Evolutionary conservation across 2,329 filamentous ascomycete species (phyloP).

Genomic region (Cladophialophora chaetospira): DNA sequence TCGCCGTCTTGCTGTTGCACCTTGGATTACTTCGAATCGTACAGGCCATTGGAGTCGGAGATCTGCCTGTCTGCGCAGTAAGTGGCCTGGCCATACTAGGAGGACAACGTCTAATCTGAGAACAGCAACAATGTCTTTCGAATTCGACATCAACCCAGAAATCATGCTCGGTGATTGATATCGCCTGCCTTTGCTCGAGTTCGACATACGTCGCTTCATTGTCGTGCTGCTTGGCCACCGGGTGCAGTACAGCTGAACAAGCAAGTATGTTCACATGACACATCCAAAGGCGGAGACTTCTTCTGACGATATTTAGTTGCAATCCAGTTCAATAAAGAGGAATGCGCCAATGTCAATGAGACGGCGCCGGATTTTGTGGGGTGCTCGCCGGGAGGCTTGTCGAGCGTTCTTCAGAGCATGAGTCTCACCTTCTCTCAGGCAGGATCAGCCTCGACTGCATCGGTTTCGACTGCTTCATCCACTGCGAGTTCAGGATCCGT

Average conservation of each 20-base stretch:
- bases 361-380: conserved; percentile 35
- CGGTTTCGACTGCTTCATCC: conserved; percentile 16
- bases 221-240: conserved; percentile 33
- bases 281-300: not conserved
- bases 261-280: conserved; percentile 24
- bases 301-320: conserved; percentile 23
- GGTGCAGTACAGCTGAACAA: conserved; percentile 31
- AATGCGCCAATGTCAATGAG: conserved; percentile 33
- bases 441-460: conserved; percentile 9
- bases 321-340: conserved; percentile 35
- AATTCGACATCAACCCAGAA: conserved; percentile 31
- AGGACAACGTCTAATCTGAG: conserved; percentile 9
- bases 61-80: conserved; percentile 32
- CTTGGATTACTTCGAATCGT: conserved; percentile 11
- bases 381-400: conserved; percentile 31
- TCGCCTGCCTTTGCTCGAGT: conserved; percentile 32
- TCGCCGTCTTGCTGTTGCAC: conserved; percentile 6
- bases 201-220: conserved; percentile 31
- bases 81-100: not conserved
- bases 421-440: conserved; percentile 12
- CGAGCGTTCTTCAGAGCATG: conserved; percentile 24
- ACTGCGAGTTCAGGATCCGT: conserved; percentile 1
- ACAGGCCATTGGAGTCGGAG: conserved; percentile 23
- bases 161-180: conserved; percentile 32
- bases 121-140: conserved; percentile 32